Conservation (phyloP, 1,284 basidiomycete species). For the Cryptococcus sp. region DNA sequence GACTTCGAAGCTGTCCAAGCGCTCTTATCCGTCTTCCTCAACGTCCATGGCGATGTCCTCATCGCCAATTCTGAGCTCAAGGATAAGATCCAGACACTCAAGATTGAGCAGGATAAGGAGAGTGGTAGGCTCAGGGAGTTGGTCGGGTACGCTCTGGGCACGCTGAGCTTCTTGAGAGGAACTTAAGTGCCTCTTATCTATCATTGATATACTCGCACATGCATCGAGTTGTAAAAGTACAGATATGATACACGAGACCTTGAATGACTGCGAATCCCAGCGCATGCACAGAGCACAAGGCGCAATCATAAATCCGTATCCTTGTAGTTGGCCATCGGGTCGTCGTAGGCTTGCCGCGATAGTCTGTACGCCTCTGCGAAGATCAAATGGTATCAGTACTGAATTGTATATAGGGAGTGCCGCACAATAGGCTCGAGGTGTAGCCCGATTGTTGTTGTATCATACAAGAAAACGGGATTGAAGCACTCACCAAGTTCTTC, state of each 20-base stretch:
- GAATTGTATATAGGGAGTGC: too few species aligned
- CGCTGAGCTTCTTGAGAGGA: slow-evolving; percentile 48
- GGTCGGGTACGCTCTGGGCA: slow-evolving; percentile 51
- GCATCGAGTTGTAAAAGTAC: slow-evolving; percentile 1
- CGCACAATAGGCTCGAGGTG: too few species aligned
- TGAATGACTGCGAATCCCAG: not conserved
- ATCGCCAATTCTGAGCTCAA: slow-evolving; percentile 67
- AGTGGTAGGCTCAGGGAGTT: slow-evolving; percentile 63
- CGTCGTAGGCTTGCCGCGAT: slow-evolving; percentile 47
- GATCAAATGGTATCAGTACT: not conserved
- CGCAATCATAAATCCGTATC: slow-evolving; percentile 24
- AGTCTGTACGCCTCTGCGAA: slow-evolving; percentile 51
- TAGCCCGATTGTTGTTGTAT: too few species aligned
- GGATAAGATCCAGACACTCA: slow-evolving; percentile 61
- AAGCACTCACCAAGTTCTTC: slow-evolving; percentile 77
- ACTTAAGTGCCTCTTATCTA: slow-evolving; percentile 5
- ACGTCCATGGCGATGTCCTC: slow-evolving; percentile 79
- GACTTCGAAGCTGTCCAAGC: slow-evolving; percentile 97
- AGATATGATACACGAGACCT: not conserved
- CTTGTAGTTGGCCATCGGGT: slow-evolving; percentile 55
- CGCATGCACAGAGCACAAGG: not conserved
- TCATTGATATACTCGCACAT: not conserved
- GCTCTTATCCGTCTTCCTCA: slow-evolving; percentile 78
- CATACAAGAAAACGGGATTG: not conserved
- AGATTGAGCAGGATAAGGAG: slow-evolving; percentile 68